Evolutionary conservation across 2,329 filamentous ascomycete species (phyloP), one percentile per base, ranked within the genome.

Genomic region (Sporothrix inflata): DNA sequence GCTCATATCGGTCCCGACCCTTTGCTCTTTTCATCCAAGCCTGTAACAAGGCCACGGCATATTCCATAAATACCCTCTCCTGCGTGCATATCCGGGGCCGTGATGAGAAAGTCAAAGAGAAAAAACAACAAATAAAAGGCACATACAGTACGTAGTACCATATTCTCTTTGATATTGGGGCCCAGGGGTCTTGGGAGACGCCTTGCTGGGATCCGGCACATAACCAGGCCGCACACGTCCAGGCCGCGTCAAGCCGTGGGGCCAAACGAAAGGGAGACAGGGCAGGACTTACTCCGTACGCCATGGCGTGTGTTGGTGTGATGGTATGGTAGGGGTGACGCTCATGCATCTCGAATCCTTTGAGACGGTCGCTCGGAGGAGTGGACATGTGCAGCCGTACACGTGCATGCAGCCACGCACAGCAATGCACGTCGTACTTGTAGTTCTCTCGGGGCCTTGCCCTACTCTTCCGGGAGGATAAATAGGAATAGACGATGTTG

Each of bases 31-130:
- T 51, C 19, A 30, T 71, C 34, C 9, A 49, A 49, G n/a, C 49
- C 34, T 57, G 61, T 71, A 66, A 71, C 70, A 71, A 67, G 60
- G 60, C 38, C 70, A 66, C 61, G 34, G 70, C 70, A 71, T 45
- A 45, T 66, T 60, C 47, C 70, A 24, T 57, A n/a, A 34, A 6
- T 47, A 9, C 9, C 68, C 67, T 24, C 27, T 40, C 21, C 47
- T 4, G 49, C 63, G 40, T 30, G 42, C 24, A 24, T 21, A 49
- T 49, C 38, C 27, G n/a, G 60, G 21, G 34, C 34, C 40, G 42
- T 30, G 42, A 66, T 49, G 24, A 49, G 42, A 14, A 27, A 9
- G 24, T 12, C 34, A 49, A 24, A 49, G 14, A 24, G 21, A 21
- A 34, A 12, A 47, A 38, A 19, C 42, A 1, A 42, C 7, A 71